Base-by-base conservation (phyloP, 169 alveolate species). In the Babesia divergens region DNA sequence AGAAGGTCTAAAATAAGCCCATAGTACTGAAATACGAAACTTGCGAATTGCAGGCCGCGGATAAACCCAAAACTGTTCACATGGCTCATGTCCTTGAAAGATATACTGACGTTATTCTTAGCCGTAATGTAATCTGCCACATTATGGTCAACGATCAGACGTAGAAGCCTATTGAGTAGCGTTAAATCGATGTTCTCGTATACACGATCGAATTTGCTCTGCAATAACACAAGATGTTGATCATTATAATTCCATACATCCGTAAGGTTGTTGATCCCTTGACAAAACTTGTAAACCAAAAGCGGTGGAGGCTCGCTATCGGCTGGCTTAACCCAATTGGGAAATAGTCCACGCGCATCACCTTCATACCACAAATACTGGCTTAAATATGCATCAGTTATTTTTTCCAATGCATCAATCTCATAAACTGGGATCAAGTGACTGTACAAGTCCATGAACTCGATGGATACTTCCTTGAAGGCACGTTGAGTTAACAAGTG, bases 241-340 rank as follows among this genome's bases (percentile, higher is more conserved):
- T 97, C 98, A 47, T 90, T 70, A 24, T 93, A 92, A 56, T 96
- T 97, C 99, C 99, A 98, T 38, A 98, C 94, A 77, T 96, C 98
- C 24, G 93, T 89, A 49, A 98, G 90, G 85, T 98, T 98, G 86
- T 98, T 98, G 74, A 98, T 97, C 37, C 99, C 99, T 82, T 98
- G 97, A 71, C 99, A 96, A 95, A 97, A 94, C 87, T 97, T 97
- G 90, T 97, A 97, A 16, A 98, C 99, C 70, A 98, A 89, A 26
- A 98, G 90, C 42, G 99, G 99, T 34, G 99, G 99, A 2, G 99
- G 99, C 77, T 98, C 99, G 50, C 96, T 90, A 82, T 98, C 99
- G 22, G 99, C 93, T 9, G 99, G 99, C 66, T 98, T 98, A 20
- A 97, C 95, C 99, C 99, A 98, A 90, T 97, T 97, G 28, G 99